Percentiles rank a stretch among this genome's conserved stretches.
phyloP scores from a whole-genome alignment of 768 basidiomycete genomes.

The Amanita rubescens region DNA sequence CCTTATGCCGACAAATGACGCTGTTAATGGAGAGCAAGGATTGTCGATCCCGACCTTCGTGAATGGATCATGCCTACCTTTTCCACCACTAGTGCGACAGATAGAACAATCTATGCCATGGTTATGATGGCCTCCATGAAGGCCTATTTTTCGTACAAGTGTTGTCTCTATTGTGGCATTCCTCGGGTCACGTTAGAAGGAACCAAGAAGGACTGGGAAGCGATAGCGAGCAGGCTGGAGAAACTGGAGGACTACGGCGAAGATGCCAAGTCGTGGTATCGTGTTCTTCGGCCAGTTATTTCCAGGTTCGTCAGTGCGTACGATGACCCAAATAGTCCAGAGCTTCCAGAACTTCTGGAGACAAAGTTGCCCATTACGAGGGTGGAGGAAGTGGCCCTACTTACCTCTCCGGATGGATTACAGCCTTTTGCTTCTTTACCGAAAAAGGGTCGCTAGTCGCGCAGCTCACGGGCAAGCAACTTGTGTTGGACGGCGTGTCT shows the following conservation, averaged over 20 bases:
- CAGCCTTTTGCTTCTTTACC: slow-evolving; percentile 29
- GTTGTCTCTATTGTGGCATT: slow-evolving; percentile 25
- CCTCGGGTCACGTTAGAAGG: slow-evolving; percentile 29
- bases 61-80: slow-evolving; percentile 29
- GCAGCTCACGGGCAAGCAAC: slow-evolving; percentile 6
- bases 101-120: slow-evolving; percentile 22
- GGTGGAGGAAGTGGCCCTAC: slow-evolving; percentile 18
- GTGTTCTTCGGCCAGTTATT: slow-evolving; percentile 27
- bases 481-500: not conserved
- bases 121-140: slow-evolving; percentile 28
- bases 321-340: slow-evolving; percentile 17
- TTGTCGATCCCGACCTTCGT: slow-evolving; percentile 17
- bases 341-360: slow-evolving; percentile 28
- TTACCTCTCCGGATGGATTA: slow-evolving; percentile 29
- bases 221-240: slow-evolving; percentile 23
- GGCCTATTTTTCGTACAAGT: slow-evolving; percentile 21
- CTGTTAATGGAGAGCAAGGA: not conserved
- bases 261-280: slow-evolving; percentile 23
- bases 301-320: slow-evolving; percentile 22
- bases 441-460: slow-evolving; percentile 22
- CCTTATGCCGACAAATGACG: slow-evolving; percentile 20
- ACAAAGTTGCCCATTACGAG: slow-evolving; percentile 20
- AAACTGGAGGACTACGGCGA: slow-evolving; percentile 25
- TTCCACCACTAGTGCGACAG: slow-evolving; percentile 26
- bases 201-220: slow-evolving; percentile 23